Percentiles rank a stretch among this genome's conserved stretches.
Conservation (phyloP, 2,329 filamentous ascomycete genomes). For the Pyrenochaeta sp. region DNA sequence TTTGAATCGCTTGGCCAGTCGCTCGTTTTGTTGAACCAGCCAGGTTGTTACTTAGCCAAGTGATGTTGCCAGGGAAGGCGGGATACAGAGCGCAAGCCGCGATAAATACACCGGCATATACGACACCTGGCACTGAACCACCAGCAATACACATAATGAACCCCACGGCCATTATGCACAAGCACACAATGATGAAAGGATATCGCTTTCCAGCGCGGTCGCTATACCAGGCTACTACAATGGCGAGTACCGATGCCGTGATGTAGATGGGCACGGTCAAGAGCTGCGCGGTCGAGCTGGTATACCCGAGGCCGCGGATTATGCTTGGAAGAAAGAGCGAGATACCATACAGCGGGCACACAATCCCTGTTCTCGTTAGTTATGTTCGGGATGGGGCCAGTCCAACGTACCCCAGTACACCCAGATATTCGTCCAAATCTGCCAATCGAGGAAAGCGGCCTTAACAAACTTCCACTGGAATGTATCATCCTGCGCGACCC, state of each 20-base stretch:
- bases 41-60: conserved; percentile 57
- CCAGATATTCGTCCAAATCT: conserved; percentile 61
- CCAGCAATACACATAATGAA: conserved; percentile 51
- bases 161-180: conserved; percentile 45
- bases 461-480: conserved; percentile 69
- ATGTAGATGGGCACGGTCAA: conserved; percentile 56
- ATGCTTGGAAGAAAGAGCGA: conserved; percentile 58
- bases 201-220: conserved; percentile 44
- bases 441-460: conserved; percentile 57
- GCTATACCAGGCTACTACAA: conserved; percentile 42
- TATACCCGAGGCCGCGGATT: conserved; percentile 52
- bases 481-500: conserved; percentile 72
- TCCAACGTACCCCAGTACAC: conserved; percentile 68
- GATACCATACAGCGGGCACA: conserved; percentile 51
- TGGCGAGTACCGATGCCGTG: conserved; percentile 45
- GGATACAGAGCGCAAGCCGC: conserved; percentile 49
- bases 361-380: conserved; percentile 38
- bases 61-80: conserved; percentile 52
- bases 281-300: conserved; percentile 51
- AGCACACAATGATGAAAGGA: conserved; percentile 45
- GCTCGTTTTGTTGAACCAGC: conserved; percentile 62
- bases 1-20: conserved; percentile 58
- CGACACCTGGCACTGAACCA: conserved; percentile 38
- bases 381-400: conserved; percentile 17
- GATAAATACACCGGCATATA: conserved; percentile 51